Percentiles rank a stretch among this genome's conserved stretches.
Evolutionary conservation across 2,329 filamentous ascomycete species (phyloP).

Genomic region (Macrophomina pseudophaseolina): DNA sequence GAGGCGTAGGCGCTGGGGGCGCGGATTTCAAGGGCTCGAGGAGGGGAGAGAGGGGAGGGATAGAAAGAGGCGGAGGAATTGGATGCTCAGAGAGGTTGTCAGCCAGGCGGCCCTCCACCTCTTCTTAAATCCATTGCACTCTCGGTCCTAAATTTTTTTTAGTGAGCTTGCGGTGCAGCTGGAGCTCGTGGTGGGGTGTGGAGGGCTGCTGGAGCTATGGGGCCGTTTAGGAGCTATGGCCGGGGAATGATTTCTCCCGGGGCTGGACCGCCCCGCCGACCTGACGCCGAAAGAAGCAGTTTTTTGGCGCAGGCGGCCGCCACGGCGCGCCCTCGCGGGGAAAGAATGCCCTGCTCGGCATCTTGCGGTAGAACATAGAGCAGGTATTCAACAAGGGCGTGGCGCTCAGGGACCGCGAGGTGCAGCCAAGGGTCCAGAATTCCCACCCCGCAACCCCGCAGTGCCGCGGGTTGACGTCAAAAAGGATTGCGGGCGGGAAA

Average conservation of each 20-base stretch:
- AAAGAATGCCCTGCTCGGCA: not conserved
- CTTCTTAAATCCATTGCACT: constrained; percentile 1
- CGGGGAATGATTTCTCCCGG: constrained; percentile 14
- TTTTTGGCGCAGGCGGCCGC: not conserved
- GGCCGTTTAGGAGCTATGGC: not conserved
- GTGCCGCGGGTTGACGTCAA: not conserved
- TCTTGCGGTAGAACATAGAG: not conserved
- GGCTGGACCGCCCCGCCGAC: too few species aligned
- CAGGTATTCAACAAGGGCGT: not conserved
- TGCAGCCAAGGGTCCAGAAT: constrained; percentile 5
- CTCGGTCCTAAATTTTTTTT: not conserved
- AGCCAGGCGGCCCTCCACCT: not conserved
- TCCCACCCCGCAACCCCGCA: constrained; percentile 11
- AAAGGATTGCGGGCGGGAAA: not conserved
- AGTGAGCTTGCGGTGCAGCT: not conserved
- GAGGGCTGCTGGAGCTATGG: not conserved
- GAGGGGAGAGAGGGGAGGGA: not conserved
- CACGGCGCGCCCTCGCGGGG: not conserved
- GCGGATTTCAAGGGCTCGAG: not conserved
- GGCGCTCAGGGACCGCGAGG: not conserved
- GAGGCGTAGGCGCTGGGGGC: not conserved
- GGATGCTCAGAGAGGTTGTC: not conserved
- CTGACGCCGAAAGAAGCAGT: too few species aligned
- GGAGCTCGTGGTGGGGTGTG: constrained; percentile 1
- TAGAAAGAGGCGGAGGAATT: not conserved